These are phyloP conservation scores for Zalaria obscura DNA, from an alignment of 2,329 filamentous ascomycete species.

Conservation along the genomic window DNA sequence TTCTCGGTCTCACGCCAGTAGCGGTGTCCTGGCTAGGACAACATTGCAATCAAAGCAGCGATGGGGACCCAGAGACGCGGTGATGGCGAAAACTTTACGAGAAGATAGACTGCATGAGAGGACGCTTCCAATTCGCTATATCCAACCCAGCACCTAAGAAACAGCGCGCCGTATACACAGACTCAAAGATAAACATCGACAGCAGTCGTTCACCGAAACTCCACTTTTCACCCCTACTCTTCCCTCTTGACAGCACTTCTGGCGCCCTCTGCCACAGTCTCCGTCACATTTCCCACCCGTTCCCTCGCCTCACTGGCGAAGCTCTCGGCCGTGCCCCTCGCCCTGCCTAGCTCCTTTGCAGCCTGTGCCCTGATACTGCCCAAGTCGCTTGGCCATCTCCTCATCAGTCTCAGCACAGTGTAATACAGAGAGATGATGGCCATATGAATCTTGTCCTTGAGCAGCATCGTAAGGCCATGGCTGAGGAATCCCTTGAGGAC, in stretches of 20 bases:
- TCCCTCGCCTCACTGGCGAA: conserved; percentile 15
- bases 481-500: conserved; percentile 72
- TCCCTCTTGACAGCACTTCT: conserved; percentile 1
- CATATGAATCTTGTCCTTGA: conserved; percentile 65
- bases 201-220: background rate
- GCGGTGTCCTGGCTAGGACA: no score
- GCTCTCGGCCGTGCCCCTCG: conserved; percentile 2
- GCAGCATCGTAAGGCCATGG: conserved; percentile 76
- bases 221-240: background rate
- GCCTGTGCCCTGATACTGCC: conserved; percentile 11
- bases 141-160: no score
- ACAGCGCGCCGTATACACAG: no score
- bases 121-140: no score
- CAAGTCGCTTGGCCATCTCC: conserved; percentile 27
- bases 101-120: no score
- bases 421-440: conserved; percentile 62
- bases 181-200: no score
- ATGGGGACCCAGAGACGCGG: no score
- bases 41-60: no score
- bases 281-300: conserved; percentile 15
- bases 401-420: conserved; percentile 37
- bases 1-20: no score
- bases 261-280: conserved; percentile 6
- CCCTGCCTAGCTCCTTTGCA: conserved; percentile 5
- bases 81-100: no score